phyloP scores from a whole-genome alignment of 192 early-diverging fungal genomes.

The Backusella luteola region DNA sequence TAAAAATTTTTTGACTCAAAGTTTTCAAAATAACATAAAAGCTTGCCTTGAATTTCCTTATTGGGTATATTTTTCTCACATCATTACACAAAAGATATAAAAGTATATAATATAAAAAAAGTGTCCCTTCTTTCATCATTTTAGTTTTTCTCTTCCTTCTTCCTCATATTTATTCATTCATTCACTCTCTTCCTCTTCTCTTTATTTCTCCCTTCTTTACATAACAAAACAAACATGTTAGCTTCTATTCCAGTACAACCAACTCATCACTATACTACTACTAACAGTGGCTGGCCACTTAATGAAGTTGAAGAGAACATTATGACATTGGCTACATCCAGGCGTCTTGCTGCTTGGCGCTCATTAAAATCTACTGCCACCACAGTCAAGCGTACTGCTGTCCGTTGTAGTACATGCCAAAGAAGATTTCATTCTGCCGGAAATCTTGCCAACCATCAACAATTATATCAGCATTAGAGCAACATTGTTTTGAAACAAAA shows the following conservation, averaged over 20 bases:
- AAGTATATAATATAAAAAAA: background rate
- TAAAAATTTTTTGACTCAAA: background rate
- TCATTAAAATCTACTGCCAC: background rate
- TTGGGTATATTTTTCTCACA: background rate
- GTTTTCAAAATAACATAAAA: background rate
- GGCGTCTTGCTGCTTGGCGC: background rate
- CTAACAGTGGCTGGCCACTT: conserved; percentile 4
- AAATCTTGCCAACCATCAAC: conserved; percentile 15
- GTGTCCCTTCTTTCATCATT: background rate
- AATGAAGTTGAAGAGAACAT: conserved; percentile 2
- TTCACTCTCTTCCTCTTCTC: background rate
- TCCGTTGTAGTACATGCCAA: conserved; percentile 12
- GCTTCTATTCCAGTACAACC: conserved; percentile 8
- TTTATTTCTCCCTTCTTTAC: background rate
- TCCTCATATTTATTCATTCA: background rate
- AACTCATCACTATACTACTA: background rate
- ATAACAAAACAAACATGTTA: background rate
- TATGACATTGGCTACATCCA: conserved; percentile 6
- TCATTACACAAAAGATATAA: background rate
- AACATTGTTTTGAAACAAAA: background rate
- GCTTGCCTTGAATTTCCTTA: background rate
- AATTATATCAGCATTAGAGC: conserved; percentile 10
- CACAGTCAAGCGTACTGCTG: background rate
- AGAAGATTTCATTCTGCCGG: conserved; percentile 12
- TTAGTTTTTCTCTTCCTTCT: background rate